Percentiles rank a stretch among this genome's conserved stretches.
These are phyloP conservation scores for Acanthamoeba comandoni DNA, from an alignment of 208 protist genomes.

Conservation along the genomic window DNA sequence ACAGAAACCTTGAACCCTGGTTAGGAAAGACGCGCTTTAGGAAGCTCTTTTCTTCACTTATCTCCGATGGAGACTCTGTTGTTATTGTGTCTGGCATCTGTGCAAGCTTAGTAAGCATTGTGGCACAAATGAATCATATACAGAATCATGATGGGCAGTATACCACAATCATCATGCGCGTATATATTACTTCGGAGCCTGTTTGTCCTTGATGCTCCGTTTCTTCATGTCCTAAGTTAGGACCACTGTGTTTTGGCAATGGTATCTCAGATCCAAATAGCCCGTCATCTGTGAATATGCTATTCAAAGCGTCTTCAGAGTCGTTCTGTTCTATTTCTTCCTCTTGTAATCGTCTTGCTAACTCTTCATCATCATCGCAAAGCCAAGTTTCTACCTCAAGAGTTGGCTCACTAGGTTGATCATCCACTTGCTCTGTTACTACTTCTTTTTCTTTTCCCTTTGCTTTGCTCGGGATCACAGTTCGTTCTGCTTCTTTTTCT, in stretches of 20 bases:
- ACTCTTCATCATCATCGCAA: constrained; percentile 31
- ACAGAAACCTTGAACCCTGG: too few species aligned
- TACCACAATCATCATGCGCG: too few species aligned
- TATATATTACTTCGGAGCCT: too few species aligned
- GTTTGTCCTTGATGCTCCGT: neutral
- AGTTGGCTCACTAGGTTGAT: neutral
- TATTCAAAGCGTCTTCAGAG: neutral
- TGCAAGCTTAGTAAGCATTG: too few species aligned
- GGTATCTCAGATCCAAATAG: neutral
- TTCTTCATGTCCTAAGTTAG: too few species aligned
- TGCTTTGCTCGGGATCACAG: neutral
- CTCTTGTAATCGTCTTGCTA: neutral
- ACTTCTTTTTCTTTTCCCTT: neutral
- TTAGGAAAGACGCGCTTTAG: too few species aligned
- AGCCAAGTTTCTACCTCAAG: neutral
- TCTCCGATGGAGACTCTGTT: too few species aligned
- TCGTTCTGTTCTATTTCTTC: neutral
- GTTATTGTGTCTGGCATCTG: too few species aligned
- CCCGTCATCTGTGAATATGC: neutral
- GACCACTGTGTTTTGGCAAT: neutral
- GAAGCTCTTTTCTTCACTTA: too few species aligned
- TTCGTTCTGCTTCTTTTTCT: constrained; percentile 5
- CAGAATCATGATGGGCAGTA: too few species aligned
- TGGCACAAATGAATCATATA: too few species aligned
- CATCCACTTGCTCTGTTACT: neutral